A percentile compares a stretch with the other conserved stretches of the same genome.
Evolutionary conservation across 2,329 filamentous ascomycete genomes (phyloP).

Genomic region (Diaporthe citrichinensis): DNA sequence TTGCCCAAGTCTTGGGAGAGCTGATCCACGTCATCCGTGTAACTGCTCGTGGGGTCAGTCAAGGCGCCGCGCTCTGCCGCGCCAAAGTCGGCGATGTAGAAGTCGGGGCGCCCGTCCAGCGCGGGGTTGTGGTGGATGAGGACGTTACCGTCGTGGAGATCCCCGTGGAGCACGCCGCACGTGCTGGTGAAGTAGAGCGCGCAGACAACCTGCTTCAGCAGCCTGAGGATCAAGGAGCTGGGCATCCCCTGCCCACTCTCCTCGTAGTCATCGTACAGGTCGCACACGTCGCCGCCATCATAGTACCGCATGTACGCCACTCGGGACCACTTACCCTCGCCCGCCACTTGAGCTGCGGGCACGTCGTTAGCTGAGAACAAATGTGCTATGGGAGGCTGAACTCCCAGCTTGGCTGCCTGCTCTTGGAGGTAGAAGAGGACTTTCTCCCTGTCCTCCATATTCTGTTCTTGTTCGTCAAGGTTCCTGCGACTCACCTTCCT

Average conservation of each 20-base stretch:
- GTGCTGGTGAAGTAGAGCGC: constrained; percentile 1
- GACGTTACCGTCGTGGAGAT: background rate
- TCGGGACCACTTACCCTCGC: background rate
- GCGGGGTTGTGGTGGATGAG: background rate
- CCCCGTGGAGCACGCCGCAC: background rate
- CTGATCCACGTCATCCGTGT: background rate
- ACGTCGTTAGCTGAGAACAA: background rate
- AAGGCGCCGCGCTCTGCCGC: background rate
- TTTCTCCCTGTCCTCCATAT: background rate
- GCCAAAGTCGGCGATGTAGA: constrained; percentile 4
- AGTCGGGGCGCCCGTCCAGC: background rate
- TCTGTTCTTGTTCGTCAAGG: background rate
- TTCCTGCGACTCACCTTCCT: constrained; percentile 2
- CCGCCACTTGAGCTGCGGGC: background rate
- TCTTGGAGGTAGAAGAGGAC: background rate
- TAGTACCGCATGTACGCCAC: background rate
- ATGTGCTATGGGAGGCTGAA: background rate
- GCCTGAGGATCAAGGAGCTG: background rate
- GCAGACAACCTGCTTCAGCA: background rate
- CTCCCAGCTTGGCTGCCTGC: background rate
- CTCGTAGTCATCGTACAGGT: background rate
- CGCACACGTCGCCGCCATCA: background rate
- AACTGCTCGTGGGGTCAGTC: background rate
- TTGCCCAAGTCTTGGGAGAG: background rate
- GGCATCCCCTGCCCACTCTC: background rate